These are phyloP conservation scores for Postia placenta DNA, from an alignment of 768 basidiomycete genomes.

Conservation along the genomic window DNA sequence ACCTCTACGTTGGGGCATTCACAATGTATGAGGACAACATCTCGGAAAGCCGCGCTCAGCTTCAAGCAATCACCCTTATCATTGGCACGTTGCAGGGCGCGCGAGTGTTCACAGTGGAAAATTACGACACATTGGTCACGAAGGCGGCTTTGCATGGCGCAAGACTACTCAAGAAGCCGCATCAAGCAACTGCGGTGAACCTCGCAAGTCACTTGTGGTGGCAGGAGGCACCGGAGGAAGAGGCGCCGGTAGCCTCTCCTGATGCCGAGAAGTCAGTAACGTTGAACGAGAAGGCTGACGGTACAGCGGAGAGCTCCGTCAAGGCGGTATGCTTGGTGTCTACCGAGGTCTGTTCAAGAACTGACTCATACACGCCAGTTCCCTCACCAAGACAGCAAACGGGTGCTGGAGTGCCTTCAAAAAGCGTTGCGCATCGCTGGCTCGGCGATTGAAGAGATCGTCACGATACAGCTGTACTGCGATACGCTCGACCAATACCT, in stretches of 20 bases:
- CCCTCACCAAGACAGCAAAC: slow-evolving; percentile 91
- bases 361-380: slow-evolving; percentile 38
- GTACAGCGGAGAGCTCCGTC: slow-evolving; percentile 23
- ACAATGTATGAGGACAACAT: slow-evolving; percentile 98
- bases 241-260: slow-evolving; percentile 27
- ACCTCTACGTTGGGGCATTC: slow-evolving; percentile 97
- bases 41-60: slow-evolving; percentile 89
- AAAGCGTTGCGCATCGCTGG: slow-evolving; percentile 95
- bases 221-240: slow-evolving; percentile 67
- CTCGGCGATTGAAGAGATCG: slow-evolving; percentile 93
- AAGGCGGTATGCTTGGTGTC: slow-evolving; percentile 42
- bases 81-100: slow-evolving; percentile 87
- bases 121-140: slow-evolving; percentile 96
- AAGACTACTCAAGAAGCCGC: slow-evolving; percentile 95
- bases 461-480: slow-evolving; percentile 93
- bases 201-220: slow-evolving; percentile 98
- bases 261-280: slow-evolving; percentile 26
- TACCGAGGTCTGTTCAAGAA: too few relatives aligned
- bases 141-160: slow-evolving; percentile 98
- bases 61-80: slow-evolving; percentile 95
- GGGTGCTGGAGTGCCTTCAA: slow-evolving; percentile 95
- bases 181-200: slow-evolving; percentile 92
- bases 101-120: slow-evolving; percentile 88
- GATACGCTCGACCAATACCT: slow-evolving; percentile 95
- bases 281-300: slow-evolving; percentile 38